Conservation (phyloP, 345 rosid species). For the Lepidium africanum region DNA sequence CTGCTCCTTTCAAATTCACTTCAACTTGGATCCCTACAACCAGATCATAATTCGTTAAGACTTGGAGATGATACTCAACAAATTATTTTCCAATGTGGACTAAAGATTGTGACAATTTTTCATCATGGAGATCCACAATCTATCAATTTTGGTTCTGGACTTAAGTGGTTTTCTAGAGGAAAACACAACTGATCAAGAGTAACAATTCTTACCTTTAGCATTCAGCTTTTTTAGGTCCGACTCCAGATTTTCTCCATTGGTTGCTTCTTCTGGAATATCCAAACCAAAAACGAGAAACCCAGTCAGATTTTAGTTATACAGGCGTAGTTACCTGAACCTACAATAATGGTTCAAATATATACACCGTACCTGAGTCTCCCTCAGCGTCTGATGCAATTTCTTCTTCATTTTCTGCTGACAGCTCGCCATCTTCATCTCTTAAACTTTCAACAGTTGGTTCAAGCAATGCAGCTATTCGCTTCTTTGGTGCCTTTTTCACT, state of each 20-base stretch:
- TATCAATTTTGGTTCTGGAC: neutral
- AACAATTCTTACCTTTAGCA: constrained; percentile 49
- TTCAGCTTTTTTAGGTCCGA: constrained; percentile 59
- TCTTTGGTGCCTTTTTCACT: constrained; percentile 68
- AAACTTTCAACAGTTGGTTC: constrained; percentile 60
- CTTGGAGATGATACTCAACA: too few relatives aligned
- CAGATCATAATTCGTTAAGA: neutral
- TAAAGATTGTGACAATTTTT: neutral
- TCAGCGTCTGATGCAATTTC: constrained; percentile 60
- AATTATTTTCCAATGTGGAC: neutral
- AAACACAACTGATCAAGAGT: neutral
- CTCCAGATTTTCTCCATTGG: constrained; percentile 54
- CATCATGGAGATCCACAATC: neutral
- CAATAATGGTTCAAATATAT: neutral
- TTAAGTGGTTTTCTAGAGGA: neutral
- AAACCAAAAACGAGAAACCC: neutral
- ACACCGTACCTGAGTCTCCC: constrained; percentile 54
- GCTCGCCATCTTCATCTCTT: constrained; percentile 56
- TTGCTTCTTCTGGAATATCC: constrained; percentile 34
- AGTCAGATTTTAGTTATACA: constrained; percentile 5
- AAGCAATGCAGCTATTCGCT: constrained; percentile 67
- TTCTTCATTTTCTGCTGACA: constrained; percentile 49
- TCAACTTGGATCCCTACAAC: constrained; percentile 64
- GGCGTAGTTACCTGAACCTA: constrained; percentile 1
- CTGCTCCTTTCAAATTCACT: constrained; percentile 57